phyloP scores from a whole-genome alignment of 2,329 filamentous ascomycete species.

The Colletotrichum orbiculare region DNA sequence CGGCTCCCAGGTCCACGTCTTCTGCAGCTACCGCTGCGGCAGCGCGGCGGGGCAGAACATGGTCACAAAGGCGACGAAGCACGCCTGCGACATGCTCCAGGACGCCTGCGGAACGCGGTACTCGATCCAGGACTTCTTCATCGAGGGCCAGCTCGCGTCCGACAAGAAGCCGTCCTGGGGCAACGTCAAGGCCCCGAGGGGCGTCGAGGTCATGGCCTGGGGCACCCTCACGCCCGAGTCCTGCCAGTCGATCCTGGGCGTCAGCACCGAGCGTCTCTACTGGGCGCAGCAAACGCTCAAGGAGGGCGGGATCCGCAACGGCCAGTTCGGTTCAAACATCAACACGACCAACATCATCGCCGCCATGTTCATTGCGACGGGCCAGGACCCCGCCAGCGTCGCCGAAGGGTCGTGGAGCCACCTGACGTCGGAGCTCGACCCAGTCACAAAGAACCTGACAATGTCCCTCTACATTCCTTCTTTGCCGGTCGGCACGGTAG shows the following conservation, averaged over 20 bases:
- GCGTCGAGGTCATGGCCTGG: conserved; percentile 22
- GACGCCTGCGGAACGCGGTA: background rate
- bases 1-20: conserved; percentile 16
- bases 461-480: conserved; percentile 13
- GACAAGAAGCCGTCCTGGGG: conserved; percentile 25
- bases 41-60: conserved; percentile 21
- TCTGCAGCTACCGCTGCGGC: conserved; percentile 18
- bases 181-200: conserved; percentile 15
- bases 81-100: conserved; percentile 16
- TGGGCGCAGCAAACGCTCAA: background rate
- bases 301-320: conserved; percentile 21
- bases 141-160: conserved; percentile 17
- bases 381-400: conserved; percentile 18
- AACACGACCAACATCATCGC: conserved; percentile 26
- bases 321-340: conserved; percentile 22
- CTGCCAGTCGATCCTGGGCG: conserved; percentile 3
- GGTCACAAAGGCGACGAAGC: conserved; percentile 19
- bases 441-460: conserved; percentile 3
- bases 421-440: conserved; percentile 16
- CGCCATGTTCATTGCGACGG: conserved; percentile 22
- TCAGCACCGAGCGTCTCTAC: conserved; percentile 11
- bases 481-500: conserved; percentile 8
- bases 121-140: conserved; percentile 13
- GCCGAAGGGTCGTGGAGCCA: conserved; percentile 20
- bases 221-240: conserved; percentile 10